Conservation (phyloP, 306 rosid genomes). For the Macrotyloma uniflorum region DNA sequence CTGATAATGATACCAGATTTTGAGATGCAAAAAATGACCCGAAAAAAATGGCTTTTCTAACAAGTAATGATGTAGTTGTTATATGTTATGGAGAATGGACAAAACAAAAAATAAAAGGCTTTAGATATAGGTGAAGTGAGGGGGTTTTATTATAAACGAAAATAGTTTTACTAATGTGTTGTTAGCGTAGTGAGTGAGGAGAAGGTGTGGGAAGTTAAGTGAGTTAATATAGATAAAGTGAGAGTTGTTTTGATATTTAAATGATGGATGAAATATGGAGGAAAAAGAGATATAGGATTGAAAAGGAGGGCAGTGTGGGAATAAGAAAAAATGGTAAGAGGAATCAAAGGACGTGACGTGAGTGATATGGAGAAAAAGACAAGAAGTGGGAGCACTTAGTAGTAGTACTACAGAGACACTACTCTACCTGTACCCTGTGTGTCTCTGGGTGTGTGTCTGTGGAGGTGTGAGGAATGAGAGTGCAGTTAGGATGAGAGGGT, state of each 20-base stretch:
- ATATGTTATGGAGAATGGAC: neutral
- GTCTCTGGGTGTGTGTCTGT: neutral
- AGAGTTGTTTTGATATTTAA: neutral
- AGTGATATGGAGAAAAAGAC: slow-evolving; percentile 32
- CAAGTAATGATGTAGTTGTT: neutral
- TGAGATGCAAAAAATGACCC: neutral
- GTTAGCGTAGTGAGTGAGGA: neutral
- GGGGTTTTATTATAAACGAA: neutral
- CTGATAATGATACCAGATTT: neutral
- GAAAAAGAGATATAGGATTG: neutral
- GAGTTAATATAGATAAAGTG: too few species aligned
- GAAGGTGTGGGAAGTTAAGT: too few species aligned
- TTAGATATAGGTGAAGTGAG: neutral
- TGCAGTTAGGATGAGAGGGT: neutral
- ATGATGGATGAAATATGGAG: neutral
- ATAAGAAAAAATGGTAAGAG: slow-evolving; percentile 8
- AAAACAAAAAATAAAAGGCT: neutral
- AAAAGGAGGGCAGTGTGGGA: slow-evolving; percentile 4
- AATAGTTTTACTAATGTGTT: too few species aligned
- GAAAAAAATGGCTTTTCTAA: neutral
- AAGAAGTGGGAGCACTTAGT: slow-evolving; percentile 22
- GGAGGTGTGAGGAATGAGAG: neutral
- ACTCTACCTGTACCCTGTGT: neutral
- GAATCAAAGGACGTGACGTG: slow-evolving; percentile 30
- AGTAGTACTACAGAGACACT: neutral